phyloP scores from a whole-genome alignment of 139 green algal species.

The Ulvella scutata region DNA sequence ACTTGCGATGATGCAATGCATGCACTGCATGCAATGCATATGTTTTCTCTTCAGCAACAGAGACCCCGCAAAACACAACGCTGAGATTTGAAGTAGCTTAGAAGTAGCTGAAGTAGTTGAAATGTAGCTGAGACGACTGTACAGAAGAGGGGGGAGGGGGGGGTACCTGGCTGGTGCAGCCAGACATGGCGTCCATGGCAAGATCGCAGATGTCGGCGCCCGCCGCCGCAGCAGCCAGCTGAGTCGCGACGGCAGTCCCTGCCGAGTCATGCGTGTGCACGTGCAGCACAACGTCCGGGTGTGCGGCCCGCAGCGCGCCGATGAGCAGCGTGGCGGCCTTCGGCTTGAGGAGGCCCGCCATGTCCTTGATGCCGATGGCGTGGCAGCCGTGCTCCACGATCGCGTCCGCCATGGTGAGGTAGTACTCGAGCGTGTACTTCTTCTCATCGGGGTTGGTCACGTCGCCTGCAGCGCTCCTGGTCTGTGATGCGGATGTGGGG shows the following conservation, averaged over 20 bases:
- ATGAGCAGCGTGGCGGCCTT: conserved; percentile 66
- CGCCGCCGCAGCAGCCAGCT: conserved; percentile 51
- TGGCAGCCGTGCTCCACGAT: conserved; percentile 72
- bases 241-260: conserved; percentile 50
- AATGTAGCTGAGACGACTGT: too few relatives aligned
- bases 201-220: conserved; percentile 81
- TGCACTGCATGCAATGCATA: too few relatives aligned
- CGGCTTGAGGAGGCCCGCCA: conserved; percentile 73
- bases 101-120: too few relatives aligned
- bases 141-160: not conserved
- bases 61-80: too few relatives aligned
- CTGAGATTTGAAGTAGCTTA: too few relatives aligned
- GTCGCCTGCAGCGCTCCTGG: conserved; percentile 30
- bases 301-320: conserved; percentile 43
- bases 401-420: conserved; percentile 64
- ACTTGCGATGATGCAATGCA: too few relatives aligned
- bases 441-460: conserved; percentile 34
- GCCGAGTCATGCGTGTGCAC: conserved; percentile 93
- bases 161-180: conserved; percentile 14
- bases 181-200: conserved; percentile 68
- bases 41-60: too few relatives aligned
- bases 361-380: conserved; percentile 76
- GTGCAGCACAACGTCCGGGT: conserved; percentile 63
- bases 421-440: conserved; percentile 86
- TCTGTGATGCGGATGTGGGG: not conserved